Percentiles rank a stretch among this genome's conserved stretches.
Evolutionary conservation across 805 yeast species (phyloP).

Genomic region (Sugiyamaella valdiviana): DNA sequence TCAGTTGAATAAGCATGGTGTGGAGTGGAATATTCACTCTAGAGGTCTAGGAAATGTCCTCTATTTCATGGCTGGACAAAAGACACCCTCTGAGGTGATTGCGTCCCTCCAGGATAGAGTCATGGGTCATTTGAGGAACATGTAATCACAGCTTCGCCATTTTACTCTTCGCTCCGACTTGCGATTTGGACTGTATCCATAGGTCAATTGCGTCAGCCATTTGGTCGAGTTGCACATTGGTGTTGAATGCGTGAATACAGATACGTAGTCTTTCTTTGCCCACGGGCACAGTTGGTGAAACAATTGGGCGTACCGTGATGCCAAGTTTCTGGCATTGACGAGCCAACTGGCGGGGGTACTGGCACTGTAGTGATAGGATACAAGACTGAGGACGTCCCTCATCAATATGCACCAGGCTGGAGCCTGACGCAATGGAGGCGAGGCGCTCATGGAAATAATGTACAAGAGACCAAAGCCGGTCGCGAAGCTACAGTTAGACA

Average conservation of each 20-base stretch:
- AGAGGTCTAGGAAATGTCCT: conserved; percentile 24
- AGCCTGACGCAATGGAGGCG: neutral
- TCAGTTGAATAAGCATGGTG: neutral
- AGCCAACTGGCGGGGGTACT: conserved; percentile 19
- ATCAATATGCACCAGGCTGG: neutral
- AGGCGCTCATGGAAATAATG: conserved; percentile 1
- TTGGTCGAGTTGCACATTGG: conserved; percentile 13
- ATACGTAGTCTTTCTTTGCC: conserved; percentile 23
- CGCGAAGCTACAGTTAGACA: neutral
- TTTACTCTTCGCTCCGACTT: neutral
- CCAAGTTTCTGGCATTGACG: conserved; percentile 19
- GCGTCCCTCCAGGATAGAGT: conserved; percentile 6
- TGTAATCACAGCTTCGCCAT: neutral
- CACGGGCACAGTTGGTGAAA: conserved; percentile 24
- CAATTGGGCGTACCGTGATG: conserved; percentile 22
- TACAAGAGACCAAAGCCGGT: neutral
- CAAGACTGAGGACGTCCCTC: neutral
- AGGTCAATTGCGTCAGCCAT: conserved; percentile 6
- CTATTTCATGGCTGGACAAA: conserved; percentile 20
- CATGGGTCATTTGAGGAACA: neutral
- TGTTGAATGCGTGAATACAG: conserved; percentile 21
- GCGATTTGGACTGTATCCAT: conserved; percentile 1
- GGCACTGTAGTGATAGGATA: conserved; percentile 10
- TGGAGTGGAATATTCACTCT: conserved; percentile 20
- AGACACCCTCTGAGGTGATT: conserved; percentile 1